A percentile compares a stretch with the other conserved stretches of the same genome.
Conservation (phyloP, 345 rosid species). For the Aquilaria yunnanensis region DNA sequence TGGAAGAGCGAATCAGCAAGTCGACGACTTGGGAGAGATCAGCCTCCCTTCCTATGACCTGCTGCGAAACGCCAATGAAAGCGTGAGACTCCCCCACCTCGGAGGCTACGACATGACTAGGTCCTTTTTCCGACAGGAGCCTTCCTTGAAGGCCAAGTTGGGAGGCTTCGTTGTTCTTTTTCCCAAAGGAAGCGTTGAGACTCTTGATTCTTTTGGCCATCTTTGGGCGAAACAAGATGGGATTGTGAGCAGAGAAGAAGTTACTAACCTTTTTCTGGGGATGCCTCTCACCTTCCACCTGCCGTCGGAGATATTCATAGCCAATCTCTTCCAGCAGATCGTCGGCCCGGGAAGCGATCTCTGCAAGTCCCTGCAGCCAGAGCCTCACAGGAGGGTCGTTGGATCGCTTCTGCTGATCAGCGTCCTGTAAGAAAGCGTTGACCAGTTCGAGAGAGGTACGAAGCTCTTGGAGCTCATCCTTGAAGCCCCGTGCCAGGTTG, state of each 20-base stretch:
- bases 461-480: too few species aligned
- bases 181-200: too few species aligned
- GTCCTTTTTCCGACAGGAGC: too few species aligned
- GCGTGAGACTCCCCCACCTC: neutral
- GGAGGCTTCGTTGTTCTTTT: too few species aligned
- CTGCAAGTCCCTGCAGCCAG: too few species aligned
- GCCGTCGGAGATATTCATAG: constrained; percentile 1
- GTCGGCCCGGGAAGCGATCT: neutral
- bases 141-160: neutral
- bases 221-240: neutral
- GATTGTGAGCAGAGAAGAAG: constrained; percentile 6
- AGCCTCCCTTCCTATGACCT: constrained; percentile 10
- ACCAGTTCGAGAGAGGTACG: too few species aligned
- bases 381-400: too few species aligned
- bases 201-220: too few species aligned
- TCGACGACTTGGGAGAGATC: constrained; percentile 9
- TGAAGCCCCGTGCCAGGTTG: too few species aligned
- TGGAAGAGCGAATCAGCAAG: neutral
- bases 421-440: too few species aligned
- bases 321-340: constrained; percentile 18
- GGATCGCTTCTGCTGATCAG: too few species aligned
- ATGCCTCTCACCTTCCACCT: constrained; percentile 2
- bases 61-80: neutral
- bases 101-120: neutral
- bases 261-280: constrained; percentile 4